Evolutionary conservation across 345 rosid species (phyloP).

Genomic region (Limnanthes douglasii): DNA sequence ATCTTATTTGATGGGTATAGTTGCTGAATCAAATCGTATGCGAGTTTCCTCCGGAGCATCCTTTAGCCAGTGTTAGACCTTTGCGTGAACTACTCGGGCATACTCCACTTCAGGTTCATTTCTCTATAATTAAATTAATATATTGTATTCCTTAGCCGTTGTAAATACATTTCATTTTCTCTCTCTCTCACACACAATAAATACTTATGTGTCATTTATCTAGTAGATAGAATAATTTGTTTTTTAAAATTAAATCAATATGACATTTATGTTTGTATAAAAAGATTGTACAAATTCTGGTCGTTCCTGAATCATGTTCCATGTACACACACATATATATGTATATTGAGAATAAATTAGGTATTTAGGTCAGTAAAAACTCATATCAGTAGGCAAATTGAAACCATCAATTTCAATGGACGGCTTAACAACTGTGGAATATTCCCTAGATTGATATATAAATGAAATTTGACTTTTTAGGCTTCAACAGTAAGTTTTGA

Average conservation of each 20-base stretch:
- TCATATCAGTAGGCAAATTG: too few species aligned
- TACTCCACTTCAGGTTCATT: constrained; percentile 79
- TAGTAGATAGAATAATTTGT: neutral
- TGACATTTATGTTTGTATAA: neutral
- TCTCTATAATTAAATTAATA: neutral
- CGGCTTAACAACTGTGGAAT: too few species aligned
- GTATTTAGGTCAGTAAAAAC: too few species aligned
- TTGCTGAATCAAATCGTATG: constrained; percentile 92
- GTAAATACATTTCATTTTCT: neutral
- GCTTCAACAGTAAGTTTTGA: too few species aligned
- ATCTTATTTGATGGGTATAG: constrained; percentile 23
- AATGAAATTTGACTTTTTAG: too few species aligned
- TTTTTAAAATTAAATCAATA: neutral
- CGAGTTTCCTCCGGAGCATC: constrained; percentile 95
- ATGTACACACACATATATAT: too few species aligned
- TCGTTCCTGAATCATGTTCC: too few species aligned
- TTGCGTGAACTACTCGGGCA: constrained; percentile 93
- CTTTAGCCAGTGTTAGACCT: constrained; percentile 68
- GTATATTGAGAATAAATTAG: too few species aligned
- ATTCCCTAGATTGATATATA: too few species aligned
- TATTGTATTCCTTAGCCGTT: neutral
- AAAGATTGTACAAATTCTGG: neutral
- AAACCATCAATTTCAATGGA: too few species aligned
- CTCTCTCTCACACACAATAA: neutral
- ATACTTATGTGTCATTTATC: constrained; percentile 2